Evolutionary conservation across 805 yeast genomes (phyloP).

Genomic region (Yarrowia sp.): DNA sequence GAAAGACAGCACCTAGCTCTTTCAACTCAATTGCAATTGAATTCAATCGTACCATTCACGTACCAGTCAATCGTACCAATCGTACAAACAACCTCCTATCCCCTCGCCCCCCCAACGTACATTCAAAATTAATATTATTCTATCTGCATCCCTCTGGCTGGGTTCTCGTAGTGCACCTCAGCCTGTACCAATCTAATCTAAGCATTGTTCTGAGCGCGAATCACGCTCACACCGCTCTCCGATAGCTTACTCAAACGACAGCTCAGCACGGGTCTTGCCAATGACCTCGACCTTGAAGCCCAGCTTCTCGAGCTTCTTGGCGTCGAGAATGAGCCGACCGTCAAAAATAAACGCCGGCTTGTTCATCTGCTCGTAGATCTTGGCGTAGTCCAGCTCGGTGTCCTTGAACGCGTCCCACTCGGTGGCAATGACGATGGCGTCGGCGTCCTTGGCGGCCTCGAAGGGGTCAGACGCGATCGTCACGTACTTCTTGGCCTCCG

Average conservation of each 20-base stretch:
- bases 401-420: constrained; percentile 39
- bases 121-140: constrained; percentile 7
- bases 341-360: constrained; percentile 38
- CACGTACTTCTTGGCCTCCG: constrained; percentile 32
- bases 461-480: constrained; percentile 31
- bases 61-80: too few relatives aligned
- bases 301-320: constrained; percentile 33
- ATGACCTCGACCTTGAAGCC: constrained; percentile 37
- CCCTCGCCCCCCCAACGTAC: too few relatives aligned
- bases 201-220: too few relatives aligned
- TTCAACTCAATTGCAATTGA: too few relatives aligned
- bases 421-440: constrained; percentile 36
- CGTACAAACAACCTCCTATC: not conserved
- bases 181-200: too few relatives aligned
- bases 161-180: too few relatives aligned
- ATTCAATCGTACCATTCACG: too few relatives aligned
- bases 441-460: constrained; percentile 36
- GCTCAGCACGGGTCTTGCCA: constrained; percentile 29
- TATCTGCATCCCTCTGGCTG: not conserved
- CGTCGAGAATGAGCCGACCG: constrained; percentile 35
- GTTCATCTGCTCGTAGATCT: constrained; percentile 35
- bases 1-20: too few relatives aligned
- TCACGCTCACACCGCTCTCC: too few relatives aligned
- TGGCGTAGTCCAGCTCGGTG: constrained; percentile 34
- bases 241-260: constrained; percentile 25